phyloP scores from a whole-genome alignment of 345 rosid species.

The Garcia nutans region DNA sequence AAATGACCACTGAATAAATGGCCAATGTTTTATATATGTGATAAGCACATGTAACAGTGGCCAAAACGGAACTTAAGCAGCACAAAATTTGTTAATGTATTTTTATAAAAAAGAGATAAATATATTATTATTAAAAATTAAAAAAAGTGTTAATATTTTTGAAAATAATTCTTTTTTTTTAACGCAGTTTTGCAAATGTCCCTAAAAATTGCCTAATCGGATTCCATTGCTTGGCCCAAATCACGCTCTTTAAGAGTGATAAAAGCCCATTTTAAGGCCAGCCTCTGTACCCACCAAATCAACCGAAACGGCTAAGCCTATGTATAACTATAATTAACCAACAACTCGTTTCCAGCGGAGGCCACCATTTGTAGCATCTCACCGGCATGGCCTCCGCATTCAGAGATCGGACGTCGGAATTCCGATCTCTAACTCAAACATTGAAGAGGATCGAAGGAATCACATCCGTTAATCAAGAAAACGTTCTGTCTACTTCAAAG shows the following conservation, averaged over 20 bases:
- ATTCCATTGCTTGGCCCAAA: background rate
- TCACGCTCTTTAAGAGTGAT: background rate
- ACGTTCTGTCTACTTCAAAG: conserved; percentile 30
- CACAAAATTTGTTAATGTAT: no score
- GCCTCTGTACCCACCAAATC: background rate
- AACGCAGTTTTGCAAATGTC: no score
- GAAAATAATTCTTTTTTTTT: no score
- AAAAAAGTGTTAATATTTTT: no score
- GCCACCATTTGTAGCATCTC: background rate
- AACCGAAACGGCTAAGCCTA: conserved; percentile 7
- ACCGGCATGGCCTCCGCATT: conserved; percentile 48
- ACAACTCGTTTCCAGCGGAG: background rate
- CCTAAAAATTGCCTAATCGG: no score
- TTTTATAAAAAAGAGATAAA: no score
- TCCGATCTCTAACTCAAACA: conserved; percentile 63
- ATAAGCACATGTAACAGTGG: no score
- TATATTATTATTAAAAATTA: no score
- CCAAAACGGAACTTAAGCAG: no score
- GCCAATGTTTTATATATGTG: no score
- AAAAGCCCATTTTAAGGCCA: background rate
- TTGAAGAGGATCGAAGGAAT: conserved; percentile 65
- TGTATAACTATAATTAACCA: conserved; percentile 12
- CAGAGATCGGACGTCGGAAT: conserved; percentile 85
- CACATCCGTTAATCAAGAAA: conserved; percentile 29
- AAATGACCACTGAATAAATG: no score